Evolutionary conservation across 139 green algal genomes (phyloP), one percentile per base, ranked within the genome.

Genomic region (Asterochloris sp.): DNA sequence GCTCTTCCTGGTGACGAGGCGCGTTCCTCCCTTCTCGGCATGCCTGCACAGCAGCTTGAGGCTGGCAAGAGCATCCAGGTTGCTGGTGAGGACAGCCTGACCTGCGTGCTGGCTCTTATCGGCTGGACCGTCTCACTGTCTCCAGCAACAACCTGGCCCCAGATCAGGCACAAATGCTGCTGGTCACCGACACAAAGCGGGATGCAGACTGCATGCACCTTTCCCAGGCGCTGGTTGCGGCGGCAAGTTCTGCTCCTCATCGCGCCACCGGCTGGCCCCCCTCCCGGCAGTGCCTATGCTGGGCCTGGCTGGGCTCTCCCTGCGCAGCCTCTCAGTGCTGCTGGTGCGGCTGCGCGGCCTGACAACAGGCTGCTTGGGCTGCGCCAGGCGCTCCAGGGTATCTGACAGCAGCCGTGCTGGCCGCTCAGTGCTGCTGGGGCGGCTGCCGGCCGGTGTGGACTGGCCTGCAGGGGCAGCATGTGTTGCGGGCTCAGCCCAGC

Each of bases 1-100:
- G 92, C 92, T 0, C 90, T 78, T 2, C 92, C 92, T 1, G 93
- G 93, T 0, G 92, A 96, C 12, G 85, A 76, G 26, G 88, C 83
- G 0, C 83, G 81, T 62, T 28, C 77, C 66, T 26, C 19, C 19
- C 66, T 1, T 4, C 19, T 1, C 21, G 66, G 66, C 17, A 71
- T 71, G 66, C 66, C 17, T 71, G 66, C 21, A 71, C 17, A 71
- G 17, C 66, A 71, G 17, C 66, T 71, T 21, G 66, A 71, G 4
- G 66, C 19, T 71, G 66, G 21, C 1, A 23, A 71, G 17, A 23
- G 66, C 66, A 26, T 23, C 66, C 17, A 21, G 17, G 66, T 23
- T 71, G 66, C 66, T 71, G 66, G 66, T 2, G 19, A 71, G 66
- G 19, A 71, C 21, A 54, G 66, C 66, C 66, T 71, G 6, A 8